Conservation (phyloP, 352 stramenopile genomes). For the Phytophthora sp. region DNA sequence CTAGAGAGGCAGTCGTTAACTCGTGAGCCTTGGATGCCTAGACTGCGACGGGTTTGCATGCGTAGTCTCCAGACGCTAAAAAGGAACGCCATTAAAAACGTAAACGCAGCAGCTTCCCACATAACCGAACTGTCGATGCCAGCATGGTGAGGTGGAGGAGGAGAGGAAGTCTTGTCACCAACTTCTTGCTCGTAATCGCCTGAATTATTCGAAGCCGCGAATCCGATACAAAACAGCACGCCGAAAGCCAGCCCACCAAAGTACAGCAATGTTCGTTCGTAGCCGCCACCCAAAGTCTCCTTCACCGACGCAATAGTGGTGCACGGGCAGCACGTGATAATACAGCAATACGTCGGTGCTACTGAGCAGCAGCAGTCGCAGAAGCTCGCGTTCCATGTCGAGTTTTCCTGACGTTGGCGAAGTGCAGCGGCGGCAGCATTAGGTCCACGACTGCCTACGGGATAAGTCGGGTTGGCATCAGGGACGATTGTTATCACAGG, state of each 20-base stretch:
- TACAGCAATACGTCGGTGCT: constrained; percentile 43
- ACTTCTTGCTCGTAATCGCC: background rate
- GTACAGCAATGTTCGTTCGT: constrained; percentile 49
- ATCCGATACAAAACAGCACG: constrained; percentile 38
- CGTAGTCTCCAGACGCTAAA: constrained; percentile 49
- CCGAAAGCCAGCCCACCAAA: constrained; percentile 48
- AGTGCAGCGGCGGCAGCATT: background rate
- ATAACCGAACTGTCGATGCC: background rate
- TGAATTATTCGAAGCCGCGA: constrained; percentile 26
- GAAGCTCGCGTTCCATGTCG: constrained; percentile 32
- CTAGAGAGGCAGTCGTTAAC: constrained; percentile 44
- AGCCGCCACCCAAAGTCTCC: constrained; percentile 39
- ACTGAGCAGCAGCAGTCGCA: constrained; percentile 37
- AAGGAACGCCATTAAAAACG: constrained; percentile 41
- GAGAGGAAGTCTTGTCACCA: background rate
- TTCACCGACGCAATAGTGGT: constrained; percentile 47
- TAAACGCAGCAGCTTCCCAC: constrained; percentile 20
- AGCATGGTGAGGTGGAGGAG: constrained; percentile 1
- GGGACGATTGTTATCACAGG: constrained; percentile 24
- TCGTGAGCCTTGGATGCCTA: constrained; percentile 47
- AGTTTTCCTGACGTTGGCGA: constrained; percentile 10
- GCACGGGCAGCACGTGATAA: constrained; percentile 48
- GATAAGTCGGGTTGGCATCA: constrained; percentile 15
- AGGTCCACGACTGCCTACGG: background rate
- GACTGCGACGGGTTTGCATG: constrained; percentile 40